Base-by-base conservation (phyloP, 768 basidiomycete genomes). In the Mycena maculata region DNA sequence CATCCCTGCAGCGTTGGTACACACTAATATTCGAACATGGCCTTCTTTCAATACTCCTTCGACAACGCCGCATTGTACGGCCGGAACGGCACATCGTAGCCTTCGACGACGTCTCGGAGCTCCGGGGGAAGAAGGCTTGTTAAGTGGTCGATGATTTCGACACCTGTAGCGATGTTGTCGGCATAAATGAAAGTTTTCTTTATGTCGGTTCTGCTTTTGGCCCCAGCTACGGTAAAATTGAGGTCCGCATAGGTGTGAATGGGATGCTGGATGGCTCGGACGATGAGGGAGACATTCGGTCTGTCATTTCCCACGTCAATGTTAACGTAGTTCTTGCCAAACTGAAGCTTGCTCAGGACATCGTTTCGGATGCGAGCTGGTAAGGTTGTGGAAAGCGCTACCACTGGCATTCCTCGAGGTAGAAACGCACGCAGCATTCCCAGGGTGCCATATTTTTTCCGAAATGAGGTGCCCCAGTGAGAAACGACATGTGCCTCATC, bases 1-100 rank as follows among this genome's bases (percentile, higher is more conserved):
- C 78, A 80, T 79, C 30, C 78, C 78, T 20, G 78, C 76, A 12
- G 79, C 80, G 65, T 81, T 79, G 0, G 80, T 81, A 60, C 79
- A 81, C 3, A 80, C 70, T 9, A 81, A 30, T 2, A 82, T 70
- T 0, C 77, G 74, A 1, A 81, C 58, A 0, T 36, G 23, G 0
- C 79, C 78, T 0, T 33, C 39, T 33, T 72, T 73, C 76, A 73
- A 63, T 77, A 75, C 12, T 72, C 50, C 0, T 22, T 3, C 0
- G 71, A 70, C 25, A 73, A 68, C 0, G 62, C 70, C 0, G 77
- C 78, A 62, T 73, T 79, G 67, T 74, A 80, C 5, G 77, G 75
- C 0, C 76, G 72, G 11, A 79, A 68, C 1, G 76, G 27, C 4
- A 74, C 76, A 2, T 1, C n/a, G n/a, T n/a, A n/a, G n/a, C n/a